Conservation (phyloP, 2,329 filamentous ascomycete species). For the Clonostachys chloroleuca region DNA sequence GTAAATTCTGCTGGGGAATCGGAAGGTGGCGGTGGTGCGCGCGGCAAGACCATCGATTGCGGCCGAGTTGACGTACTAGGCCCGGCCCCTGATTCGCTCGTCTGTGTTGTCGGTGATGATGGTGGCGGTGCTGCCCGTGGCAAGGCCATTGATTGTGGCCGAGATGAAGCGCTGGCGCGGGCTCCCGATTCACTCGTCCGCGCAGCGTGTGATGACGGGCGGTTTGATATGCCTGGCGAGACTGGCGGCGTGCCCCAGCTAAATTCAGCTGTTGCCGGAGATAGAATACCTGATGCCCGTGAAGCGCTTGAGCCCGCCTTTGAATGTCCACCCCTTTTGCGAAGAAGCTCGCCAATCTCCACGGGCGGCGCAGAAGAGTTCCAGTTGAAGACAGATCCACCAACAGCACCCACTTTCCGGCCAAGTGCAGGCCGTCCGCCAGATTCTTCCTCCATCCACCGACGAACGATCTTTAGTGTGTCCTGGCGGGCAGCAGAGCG, state of each 20-base stretch:
- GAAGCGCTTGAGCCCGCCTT: constrained; percentile 14
- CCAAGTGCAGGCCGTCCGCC: constrained; percentile 41
- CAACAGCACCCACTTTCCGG: constrained; percentile 24
- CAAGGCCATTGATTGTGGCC: background rate
- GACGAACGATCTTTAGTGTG: constrained; percentile 52
- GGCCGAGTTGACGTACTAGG: constrained; percentile 3
- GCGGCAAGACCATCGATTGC: constrained; percentile 5
- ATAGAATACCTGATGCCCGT: constrained; percentile 9
- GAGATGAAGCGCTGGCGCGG: constrained; percentile 4
- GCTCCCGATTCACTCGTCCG: background rate
- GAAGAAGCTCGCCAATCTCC: constrained; percentile 33
- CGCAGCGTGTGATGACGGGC: background rate
- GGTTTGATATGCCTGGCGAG: background rate
- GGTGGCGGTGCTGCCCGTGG: background rate
- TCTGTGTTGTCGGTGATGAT: background rate
- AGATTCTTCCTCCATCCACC: constrained; percentile 64
- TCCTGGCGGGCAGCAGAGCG: constrained; percentile 48
- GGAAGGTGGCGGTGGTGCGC: too few species aligned
- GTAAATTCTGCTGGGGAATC: too few species aligned
- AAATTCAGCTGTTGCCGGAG: constrained; percentile 20
- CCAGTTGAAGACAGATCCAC: constrained; percentile 56
- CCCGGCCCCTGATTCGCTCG: too few species aligned
- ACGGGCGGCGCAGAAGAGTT: constrained; percentile 47
- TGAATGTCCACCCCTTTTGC: constrained; percentile 12
- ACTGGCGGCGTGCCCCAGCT: constrained; percentile 17